These are phyloP conservation scores for Pythium periplocum DNA, from an alignment of 352 stramenopile species.

Conservation along the genomic window DNA sequence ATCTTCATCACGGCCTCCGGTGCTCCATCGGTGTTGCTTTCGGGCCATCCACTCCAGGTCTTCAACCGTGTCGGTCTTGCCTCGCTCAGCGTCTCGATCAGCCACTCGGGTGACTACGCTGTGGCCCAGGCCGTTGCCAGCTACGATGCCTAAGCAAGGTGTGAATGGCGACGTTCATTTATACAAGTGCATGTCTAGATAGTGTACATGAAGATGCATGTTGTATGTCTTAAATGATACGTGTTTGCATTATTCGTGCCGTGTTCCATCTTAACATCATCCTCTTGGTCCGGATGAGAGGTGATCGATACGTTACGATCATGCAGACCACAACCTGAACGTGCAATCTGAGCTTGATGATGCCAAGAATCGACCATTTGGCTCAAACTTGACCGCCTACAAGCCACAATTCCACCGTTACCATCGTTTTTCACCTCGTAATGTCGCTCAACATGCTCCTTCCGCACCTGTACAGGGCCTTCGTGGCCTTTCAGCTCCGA, in stretches of 20 bases:
- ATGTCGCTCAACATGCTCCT: background rate
- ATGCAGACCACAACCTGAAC: constrained; percentile 78
- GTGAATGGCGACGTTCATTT: too few relatives aligned
- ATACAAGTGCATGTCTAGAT: too few relatives aligned
- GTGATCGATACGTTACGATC: too few relatives aligned
- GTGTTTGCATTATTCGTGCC: too few relatives aligned
- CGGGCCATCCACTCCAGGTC: constrained; percentile 68
- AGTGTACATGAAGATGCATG: too few relatives aligned
- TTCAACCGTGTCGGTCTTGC: constrained; percentile 71
- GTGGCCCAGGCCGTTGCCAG: constrained; percentile 79
- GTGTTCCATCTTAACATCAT: too few relatives aligned
- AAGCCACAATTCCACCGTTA: constrained; percentile 2
- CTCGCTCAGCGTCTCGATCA: constrained; percentile 85
- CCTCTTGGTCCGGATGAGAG: too few relatives aligned
- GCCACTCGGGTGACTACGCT: constrained; percentile 84
- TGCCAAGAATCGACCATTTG: constrained; percentile 83
- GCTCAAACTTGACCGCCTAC: constrained; percentile 88
- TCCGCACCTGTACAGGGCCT: constrained; percentile 87
- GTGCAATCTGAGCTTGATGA: constrained; percentile 92
- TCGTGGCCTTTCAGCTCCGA: constrained; percentile 88
- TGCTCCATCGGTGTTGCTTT: constrained; percentile 69
- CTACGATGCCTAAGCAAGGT: constrained; percentile 29
- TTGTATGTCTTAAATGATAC: too few relatives aligned
- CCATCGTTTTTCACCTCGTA: background rate
- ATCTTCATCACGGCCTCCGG: constrained; percentile 76